Evolutionary conservation across 2,329 filamentous ascomycete species (phyloP), one percentile per base, ranked within the genome.

Genomic region (Colletotrichum lentis): DNA sequence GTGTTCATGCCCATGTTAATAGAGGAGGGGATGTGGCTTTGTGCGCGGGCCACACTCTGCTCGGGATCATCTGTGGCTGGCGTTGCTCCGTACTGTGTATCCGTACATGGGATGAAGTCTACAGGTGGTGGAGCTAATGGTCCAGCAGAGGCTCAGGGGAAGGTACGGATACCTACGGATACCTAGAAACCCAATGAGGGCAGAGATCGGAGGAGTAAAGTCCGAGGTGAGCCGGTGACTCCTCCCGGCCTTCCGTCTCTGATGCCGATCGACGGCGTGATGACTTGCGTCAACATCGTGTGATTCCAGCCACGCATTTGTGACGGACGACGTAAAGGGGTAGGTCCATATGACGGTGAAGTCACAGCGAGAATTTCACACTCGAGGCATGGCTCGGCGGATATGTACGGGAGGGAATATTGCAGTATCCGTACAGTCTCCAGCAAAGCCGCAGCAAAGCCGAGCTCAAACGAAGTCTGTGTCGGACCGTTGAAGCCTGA

Each of bases 141-240:
- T 41, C 5, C 16, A 59, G 43, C 44, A 22, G 44, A 49, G 31
- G 35, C 37, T 44, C 24, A 27, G 27, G 27, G 27, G 27, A 31
- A 35, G 31, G 8, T 35, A 35, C 8, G 7, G 27, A 31, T 24
- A 24, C 24, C 24, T 24, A 24, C n/a, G n/a, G 24, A 4, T 24
- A 24, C 31, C 31, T 35, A 35, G 31, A 3, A 35, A 10, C 31
- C 31, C 31, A 35, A 35, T 7, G 8, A 10, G 31, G 31, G 7
- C 31, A 35, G 39, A n/a, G 27, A 54, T 59, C 54, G 54, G 64
- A 67, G 64, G 37, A 58, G 22, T 24, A 46, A 52, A 59, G 61
- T 64, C 64, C 60, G 64, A 49, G 61, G 44, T 67, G 16, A 37
- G 54, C 31, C 31, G 31, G 8, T 53, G 53, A 58, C 27, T 35